Evolutionary conservation across 805 yeast species (phyloP), one percentile per base, ranked within the genome.

Genomic region (Kodamaea restingae): DNA sequence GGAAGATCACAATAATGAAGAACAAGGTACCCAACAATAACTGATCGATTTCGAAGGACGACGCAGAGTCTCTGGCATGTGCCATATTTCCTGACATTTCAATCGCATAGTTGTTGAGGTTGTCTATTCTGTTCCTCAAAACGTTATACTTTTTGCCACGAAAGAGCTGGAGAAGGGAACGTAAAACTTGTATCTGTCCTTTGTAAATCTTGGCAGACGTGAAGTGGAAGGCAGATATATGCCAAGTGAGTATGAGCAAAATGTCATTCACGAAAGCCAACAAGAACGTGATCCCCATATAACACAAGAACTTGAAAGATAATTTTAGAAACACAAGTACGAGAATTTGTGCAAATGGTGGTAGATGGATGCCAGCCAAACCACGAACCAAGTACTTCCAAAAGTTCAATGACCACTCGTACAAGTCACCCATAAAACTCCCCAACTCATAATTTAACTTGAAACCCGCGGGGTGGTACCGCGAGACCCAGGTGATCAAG

Each of bases 381-480:
- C 24, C 35, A 15, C 18, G 30, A 20, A 43, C 26, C 17, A 45
- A 18, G 17, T 39, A 39, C 37, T 56, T 53, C 82, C 95, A 86
- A 44, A 83, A 76, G 32, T 76, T 76, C 18, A 90, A 70, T 9
- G 88, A 84, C 96, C 97, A 91, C 7, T 84, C 55, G 49, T 86
- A 83, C 35, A 93, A 61, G 41, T 88, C 95, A 25, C 96, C 96
- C 56, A 91, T 71, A 52, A 93, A 95, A 11, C 68, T 71, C 0
- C 96, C 86, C 14, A 93, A 68, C 52, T 88, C 96, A 43, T 79
- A 81, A 58, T 93, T 93, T 38, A 93, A 73, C 54, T 93, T 93
- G 51, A 93, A 80, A 3, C 98, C 98, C 11, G 91, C 95, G 0
- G 98, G 98, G 52, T 90, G 84, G 44, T 80, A 45, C 15, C 50